These are phyloP conservation scores for Cupressus sempervirens DNA, from an alignment of 75 land plant genomes.

Conservation along the genomic window DNA sequence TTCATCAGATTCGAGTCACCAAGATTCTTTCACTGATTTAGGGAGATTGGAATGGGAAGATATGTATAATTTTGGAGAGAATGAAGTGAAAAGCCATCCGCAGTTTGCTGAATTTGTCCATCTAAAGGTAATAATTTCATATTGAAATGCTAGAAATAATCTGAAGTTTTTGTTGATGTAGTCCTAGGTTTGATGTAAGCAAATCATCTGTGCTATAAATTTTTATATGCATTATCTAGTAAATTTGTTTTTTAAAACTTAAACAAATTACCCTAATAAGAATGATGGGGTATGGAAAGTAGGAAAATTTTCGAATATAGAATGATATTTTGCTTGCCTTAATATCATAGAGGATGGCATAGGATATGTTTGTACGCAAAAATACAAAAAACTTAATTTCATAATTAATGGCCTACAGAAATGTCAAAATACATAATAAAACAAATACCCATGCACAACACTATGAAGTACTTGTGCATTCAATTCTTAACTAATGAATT, in stretches of 20 bases:
- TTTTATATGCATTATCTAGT: neutral
- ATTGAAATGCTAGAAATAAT: neutral
- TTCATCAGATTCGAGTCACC: slow-evolving; percentile 2
- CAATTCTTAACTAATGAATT: too few relatives aligned
- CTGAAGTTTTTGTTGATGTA: neutral
- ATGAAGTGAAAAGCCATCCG: neutral
- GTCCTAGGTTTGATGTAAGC: neutral
- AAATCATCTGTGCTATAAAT: neutral
- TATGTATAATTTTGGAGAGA: neutral
- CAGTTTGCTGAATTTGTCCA: neutral
- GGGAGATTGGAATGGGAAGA: neutral
- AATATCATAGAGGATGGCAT: too few relatives aligned
- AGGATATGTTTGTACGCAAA: too few relatives aligned
- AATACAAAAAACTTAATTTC: too few relatives aligned
- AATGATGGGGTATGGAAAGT: neutral
- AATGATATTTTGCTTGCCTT: too few relatives aligned
- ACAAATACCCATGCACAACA: too few relatives aligned
- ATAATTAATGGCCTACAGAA: too few relatives aligned
- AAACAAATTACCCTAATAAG: neutral
- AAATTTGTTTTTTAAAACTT: neutral
- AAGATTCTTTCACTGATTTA: neutral
- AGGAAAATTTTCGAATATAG: too few relatives aligned
- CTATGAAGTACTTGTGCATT: too few relatives aligned
- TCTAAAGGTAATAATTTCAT: neutral
- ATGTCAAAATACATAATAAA: too few relatives aligned